phyloP scores from a whole-genome alignment of 257 asterid species.

The Solanum verrucosum region DNA sequence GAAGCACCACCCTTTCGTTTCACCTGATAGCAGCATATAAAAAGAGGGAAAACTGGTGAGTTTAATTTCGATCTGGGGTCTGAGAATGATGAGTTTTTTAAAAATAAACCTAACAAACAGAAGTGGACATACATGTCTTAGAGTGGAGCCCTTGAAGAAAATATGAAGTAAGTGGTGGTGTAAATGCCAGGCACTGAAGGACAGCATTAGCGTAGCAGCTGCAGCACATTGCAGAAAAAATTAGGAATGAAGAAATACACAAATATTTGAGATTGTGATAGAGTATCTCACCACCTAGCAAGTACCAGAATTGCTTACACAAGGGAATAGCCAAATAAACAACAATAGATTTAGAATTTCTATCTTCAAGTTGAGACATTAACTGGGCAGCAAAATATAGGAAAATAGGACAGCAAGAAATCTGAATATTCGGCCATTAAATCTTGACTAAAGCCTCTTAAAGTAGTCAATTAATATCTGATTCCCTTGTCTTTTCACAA shows the following conservation, averaged over 20 bases:
- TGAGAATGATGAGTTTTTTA: background rate
- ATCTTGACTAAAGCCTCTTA: background rate
- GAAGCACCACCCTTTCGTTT: constrained; percentile 64
- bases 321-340: background rate
- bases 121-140: constrained; percentile 43
- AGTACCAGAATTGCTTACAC: background rate
- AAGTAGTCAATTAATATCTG: background rate
- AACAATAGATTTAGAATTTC: background rate
- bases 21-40: constrained; percentile 31
- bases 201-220: constrained; percentile 90
- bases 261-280: background rate
- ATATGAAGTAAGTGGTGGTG: constrained; percentile 86
- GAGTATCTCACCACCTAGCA: background rate
- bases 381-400: background rate
- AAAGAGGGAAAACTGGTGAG: background rate
- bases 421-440: background rate
- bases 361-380: background rate
- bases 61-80: background rate
- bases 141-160: constrained; percentile 74
- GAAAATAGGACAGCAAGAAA: background rate
- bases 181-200: constrained; percentile 72
- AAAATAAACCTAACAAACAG: background rate
- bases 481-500: background rate
- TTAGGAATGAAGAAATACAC: background rate
- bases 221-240: constrained; percentile 18